Evolutionary conservation across 1,139 yeast species (phyloP).

Genomic region (Candida tetrigidarum): DNA sequence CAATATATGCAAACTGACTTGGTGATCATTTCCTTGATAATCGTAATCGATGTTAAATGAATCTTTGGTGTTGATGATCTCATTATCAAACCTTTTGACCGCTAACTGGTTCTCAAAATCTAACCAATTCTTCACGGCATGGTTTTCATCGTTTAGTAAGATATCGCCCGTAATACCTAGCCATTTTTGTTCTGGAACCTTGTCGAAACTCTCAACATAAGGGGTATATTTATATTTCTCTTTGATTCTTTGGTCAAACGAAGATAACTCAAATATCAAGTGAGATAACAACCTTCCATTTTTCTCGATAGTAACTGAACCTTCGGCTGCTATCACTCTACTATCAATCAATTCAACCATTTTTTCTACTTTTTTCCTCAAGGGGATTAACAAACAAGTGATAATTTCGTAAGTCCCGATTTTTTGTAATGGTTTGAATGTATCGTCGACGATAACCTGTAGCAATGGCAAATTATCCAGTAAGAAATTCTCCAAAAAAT

Average conservation of each 20-base stretch:
- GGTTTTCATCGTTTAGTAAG: slow-evolving; percentile 41
- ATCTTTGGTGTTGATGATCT: slow-evolving; percentile 54
- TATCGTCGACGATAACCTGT: slow-evolving; percentile 33
- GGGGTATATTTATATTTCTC: slow-evolving; percentile 62
- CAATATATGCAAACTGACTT: slow-evolving; percentile 30
- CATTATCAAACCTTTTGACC: slow-evolving; percentile 54
- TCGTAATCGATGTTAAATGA: slow-evolving; percentile 69
- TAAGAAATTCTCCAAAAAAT: slow-evolving; percentile 56
- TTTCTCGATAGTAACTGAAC: slow-evolving; percentile 33
- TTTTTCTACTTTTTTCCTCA: slow-evolving; percentile 48
- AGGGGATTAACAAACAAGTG: slow-evolving; percentile 53
- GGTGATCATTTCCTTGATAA: slow-evolving; percentile 41
- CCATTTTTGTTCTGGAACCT: slow-evolving; percentile 49
- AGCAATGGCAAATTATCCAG: slow-evolving; percentile 45
- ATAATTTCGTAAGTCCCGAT: slow-evolving; percentile 56
- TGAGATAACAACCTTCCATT: slow-evolving; percentile 61
- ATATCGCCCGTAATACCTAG: slow-evolving; percentile 62
- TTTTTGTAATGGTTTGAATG: slow-evolving; percentile 30
- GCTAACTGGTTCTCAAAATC: slow-evolving; percentile 64
- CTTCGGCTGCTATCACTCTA: slow-evolving; percentile 24
- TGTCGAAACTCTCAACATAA: slow-evolving; percentile 31
- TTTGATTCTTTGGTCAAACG: slow-evolving; percentile 60
- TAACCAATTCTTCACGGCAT: slow-evolving; percentile 59
- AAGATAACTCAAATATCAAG: slow-evolving; percentile 59
- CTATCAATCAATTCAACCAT: slow-evolving; percentile 33